These are phyloP conservation scores for Colletotrichum costaricense DNA, from an alignment of 2,329 filamentous ascomycete species.

Conservation along the genomic window DNA sequence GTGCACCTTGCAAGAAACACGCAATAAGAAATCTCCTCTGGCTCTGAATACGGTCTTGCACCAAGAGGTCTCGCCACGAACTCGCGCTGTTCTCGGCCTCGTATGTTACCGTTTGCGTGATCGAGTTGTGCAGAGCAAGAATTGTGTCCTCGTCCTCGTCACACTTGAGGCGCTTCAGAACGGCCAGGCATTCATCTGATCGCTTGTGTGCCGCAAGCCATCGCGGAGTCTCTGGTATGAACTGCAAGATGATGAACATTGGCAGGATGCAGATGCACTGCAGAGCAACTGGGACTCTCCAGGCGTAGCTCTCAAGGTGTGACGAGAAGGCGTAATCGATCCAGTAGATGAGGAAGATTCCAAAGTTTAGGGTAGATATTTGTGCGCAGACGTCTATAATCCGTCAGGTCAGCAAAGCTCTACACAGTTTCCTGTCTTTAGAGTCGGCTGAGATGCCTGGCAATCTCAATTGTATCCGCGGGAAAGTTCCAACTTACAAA, in stretches of 20 bases:
- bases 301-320: conserved; percentile 46
- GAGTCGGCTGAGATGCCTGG: neutral
- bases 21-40: conserved; percentile 45
- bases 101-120: conserved; percentile 45
- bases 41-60: conserved; percentile 46
- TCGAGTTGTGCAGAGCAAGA: conserved; percentile 42
- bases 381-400: conserved; percentile 55
- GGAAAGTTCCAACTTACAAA: conserved; percentile 37
- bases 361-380: conserved; percentile 59
- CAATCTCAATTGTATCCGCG: neutral
- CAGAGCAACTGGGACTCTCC: conserved; percentile 54
- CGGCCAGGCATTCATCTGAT: conserved; percentile 48
- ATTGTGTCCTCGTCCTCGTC: conserved; percentile 40
- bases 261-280: conserved; percentile 53
- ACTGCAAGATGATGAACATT: conserved; percentile 49
- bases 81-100: conserved; percentile 46
- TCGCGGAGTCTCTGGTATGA: conserved; percentile 56
- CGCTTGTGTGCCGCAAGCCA: conserved; percentile 54
- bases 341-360: conserved; percentile 58
- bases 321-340: conserved; percentile 55
- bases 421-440: neutral
- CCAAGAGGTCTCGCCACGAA: conserved; percentile 45
- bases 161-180: conserved; percentile 50
- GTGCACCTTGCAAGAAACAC: conserved; percentile 46
- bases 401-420: neutral